Percentiles rank a stretch among this genome's conserved stretches.
Evolutionary conservation across 1,284 basidiomycete species (phyloP).

Genomic region (Fistulinella cinereoalba): DNA sequence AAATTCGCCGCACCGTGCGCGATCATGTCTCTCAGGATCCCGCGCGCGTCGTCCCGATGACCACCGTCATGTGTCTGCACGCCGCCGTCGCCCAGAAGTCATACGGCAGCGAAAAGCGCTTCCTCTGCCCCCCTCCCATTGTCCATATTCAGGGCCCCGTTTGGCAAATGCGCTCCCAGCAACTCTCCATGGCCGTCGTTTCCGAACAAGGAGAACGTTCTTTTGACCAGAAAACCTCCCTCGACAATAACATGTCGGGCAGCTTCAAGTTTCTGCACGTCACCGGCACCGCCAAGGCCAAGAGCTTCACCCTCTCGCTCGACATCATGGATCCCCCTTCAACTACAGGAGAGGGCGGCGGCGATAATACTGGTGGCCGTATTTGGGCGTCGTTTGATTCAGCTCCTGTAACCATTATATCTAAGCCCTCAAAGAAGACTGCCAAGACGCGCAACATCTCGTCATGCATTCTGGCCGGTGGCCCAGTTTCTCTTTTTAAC

Average conservation of each 20-base stretch:
- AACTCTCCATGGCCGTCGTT: conserved; percentile 81
- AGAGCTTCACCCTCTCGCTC: conserved; percentile 84
- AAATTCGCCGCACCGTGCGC: conserved; percentile 77
- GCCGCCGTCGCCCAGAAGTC: conserved; percentile 91
- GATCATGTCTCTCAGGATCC: conserved; percentile 74
- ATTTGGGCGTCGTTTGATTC: conserved; percentile 92
- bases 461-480: conserved; percentile 85
- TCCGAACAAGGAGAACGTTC: conserved; percentile 80
- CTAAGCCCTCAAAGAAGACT: conserved; percentile 96
- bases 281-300: conserved; percentile 83
- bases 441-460: conserved; percentile 93
- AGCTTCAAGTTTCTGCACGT: conserved; percentile 92
- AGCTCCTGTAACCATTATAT: conserved; percentile 90
- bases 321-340: conserved; percentile 72
- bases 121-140: conserved; percentile 85
- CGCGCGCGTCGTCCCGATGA: conserved; percentile 75
- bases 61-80: conserved; percentile 83
- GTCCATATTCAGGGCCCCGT: conserved; percentile 85
- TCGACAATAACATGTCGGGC: conserved; percentile 78
- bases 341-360: conserved; percentile 47
- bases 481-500: conserved; percentile 93
- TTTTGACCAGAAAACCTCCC: conserved; percentile 75
- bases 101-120: conserved; percentile 89
- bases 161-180: conserved; percentile 75
- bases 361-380: conserved; percentile 56